A percentile compares a stretch with the other conserved stretches of the same genome.
Conservation (phyloP, 805 yeast genomes). For the Myxozyma melibiosi region DNA sequence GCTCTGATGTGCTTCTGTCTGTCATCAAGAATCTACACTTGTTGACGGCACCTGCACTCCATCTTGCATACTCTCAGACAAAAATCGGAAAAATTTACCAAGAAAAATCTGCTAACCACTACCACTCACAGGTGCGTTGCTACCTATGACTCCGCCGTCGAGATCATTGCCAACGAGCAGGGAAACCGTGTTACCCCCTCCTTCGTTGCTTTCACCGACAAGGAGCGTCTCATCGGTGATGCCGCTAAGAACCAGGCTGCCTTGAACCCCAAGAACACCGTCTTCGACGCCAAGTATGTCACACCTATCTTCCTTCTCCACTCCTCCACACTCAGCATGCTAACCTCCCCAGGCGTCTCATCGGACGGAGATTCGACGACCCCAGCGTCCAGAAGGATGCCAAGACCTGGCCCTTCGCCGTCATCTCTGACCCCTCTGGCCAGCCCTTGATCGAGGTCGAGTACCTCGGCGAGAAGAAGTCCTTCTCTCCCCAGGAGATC, state of each 20-base stretch:
- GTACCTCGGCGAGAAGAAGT: conserved; percentile 80
- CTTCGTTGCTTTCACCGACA: conserved; percentile 90
- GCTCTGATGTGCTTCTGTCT: too few relatives aligned
- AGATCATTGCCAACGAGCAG: conserved; percentile 95
- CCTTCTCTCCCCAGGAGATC: conserved; percentile 91
- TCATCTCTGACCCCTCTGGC: conserved; percentile 60
- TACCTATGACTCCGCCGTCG: conserved; percentile 90
- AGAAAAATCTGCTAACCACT: background rate
- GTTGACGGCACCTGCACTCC: too few relatives aligned
- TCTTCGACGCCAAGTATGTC: conserved; percentile 64
- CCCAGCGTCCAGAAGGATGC: conserved; percentile 84
- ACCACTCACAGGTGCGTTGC: conserved; percentile 66
- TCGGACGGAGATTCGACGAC: conserved; percentile 87
- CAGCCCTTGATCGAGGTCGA: conserved; percentile 83
- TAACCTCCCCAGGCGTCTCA: conserved; percentile 84
- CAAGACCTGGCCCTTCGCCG: conserved; percentile 91
- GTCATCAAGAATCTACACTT: background rate
- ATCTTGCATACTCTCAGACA: too few relatives aligned
- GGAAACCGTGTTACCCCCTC: conserved; percentile 99
- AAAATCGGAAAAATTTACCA: too few relatives aligned
- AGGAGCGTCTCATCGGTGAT: conserved; percentile 93
- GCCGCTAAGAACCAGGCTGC: conserved; percentile 98
- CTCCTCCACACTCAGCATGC: background rate
- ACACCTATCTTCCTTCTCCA: background rate
- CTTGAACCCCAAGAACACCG: conserved; percentile 87